Percentiles rank a stretch among this genome's conserved stretches.
phyloP scores from a whole-genome alignment of 2,329 filamentous ascomycete genomes.

The Fusarium citri region DNA sequence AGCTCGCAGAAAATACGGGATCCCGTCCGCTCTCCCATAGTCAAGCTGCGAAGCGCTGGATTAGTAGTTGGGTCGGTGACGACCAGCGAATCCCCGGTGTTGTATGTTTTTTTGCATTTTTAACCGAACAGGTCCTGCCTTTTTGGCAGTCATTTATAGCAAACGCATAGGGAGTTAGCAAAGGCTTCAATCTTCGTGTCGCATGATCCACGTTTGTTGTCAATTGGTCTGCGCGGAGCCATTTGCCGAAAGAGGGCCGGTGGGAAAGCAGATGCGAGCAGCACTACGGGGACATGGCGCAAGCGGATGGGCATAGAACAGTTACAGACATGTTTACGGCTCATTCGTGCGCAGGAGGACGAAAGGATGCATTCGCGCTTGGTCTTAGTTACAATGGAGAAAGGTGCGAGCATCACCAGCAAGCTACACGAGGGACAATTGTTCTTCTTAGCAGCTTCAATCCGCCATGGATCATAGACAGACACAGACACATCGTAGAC shows the following conservation, averaged over 20 bases:
- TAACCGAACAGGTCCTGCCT: accelerated
- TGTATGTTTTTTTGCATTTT: conserved; percentile 7
- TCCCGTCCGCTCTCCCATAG: conserved; percentile 25
- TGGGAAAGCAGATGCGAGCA: neutral
- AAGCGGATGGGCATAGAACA: neutral
- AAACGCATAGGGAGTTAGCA: neutral
- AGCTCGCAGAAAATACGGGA: conserved; percentile 21
- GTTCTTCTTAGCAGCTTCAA: neutral
- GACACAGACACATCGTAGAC: no score
- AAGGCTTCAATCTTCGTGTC: no score
- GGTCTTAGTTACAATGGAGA: neutral
- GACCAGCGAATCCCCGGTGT: conserved; percentile 27
- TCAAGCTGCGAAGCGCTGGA: conserved; percentile 19
- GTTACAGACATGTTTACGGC: neutral
- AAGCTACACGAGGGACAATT: neutral
- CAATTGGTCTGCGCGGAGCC: neutral
- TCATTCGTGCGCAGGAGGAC: neutral
- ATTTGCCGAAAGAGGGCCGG: neutral
- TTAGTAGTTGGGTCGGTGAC: conserved; percentile 27
- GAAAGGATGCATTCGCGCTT: neutral
- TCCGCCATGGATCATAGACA: neutral
- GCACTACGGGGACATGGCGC: no score
- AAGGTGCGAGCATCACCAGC: neutral
- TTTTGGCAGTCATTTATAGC: neutral
- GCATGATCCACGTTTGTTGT: neutral